A percentile compares a stretch with the other conserved stretches of the same genome.
Evolutionary conservation across 805 yeast genomes (phyloP).

Genomic region (Zygoascus ofunaensis): DNA sequence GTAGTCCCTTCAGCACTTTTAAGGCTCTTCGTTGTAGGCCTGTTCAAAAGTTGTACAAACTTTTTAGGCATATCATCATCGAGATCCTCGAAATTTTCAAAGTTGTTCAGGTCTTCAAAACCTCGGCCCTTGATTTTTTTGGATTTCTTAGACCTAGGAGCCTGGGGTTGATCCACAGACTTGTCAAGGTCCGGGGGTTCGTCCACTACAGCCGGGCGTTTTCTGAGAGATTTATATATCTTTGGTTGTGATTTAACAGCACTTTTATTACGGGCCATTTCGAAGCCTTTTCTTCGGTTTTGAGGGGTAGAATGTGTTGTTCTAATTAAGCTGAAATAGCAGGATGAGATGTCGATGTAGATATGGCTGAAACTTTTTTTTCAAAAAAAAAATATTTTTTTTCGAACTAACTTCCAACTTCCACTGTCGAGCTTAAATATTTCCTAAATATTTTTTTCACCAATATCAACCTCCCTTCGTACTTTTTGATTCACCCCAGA

Average conservation of each 20-base stretch:
- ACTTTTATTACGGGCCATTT: too few relatives aligned
- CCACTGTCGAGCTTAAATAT: background rate
- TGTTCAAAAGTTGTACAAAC: slow-evolving; percentile 25
- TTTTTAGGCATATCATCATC: slow-evolving; percentile 30
- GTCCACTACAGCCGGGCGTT: background rate
- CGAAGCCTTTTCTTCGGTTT: too few relatives aligned
- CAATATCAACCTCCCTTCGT: too few relatives aligned
- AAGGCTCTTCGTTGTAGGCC: background rate
- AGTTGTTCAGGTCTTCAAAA: background rate
- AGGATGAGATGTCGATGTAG: too few relatives aligned
- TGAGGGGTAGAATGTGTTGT: too few relatives aligned
- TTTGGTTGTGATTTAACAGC: background rate
- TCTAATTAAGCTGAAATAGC: too few relatives aligned
- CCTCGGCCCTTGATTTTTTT: slow-evolving; percentile 16
- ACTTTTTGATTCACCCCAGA: too few relatives aligned
- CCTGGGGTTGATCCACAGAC: background rate
- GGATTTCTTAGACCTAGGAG: slow-evolving; percentile 14
- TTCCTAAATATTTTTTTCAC: too few relatives aligned
- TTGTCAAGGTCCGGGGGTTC: background rate
- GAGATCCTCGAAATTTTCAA: slow-evolving; percentile 9
- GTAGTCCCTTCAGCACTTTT: slow-evolving; percentile 3
- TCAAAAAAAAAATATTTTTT: too few relatives aligned
- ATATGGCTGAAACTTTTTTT: too few relatives aligned
- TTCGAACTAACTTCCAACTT: background rate
- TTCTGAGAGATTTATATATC: background rate